These are phyloP conservation scores for Mortierella sp. DNA, from an alignment of 371 early-diverging fungal species.

Conservation along the genomic window DNA sequence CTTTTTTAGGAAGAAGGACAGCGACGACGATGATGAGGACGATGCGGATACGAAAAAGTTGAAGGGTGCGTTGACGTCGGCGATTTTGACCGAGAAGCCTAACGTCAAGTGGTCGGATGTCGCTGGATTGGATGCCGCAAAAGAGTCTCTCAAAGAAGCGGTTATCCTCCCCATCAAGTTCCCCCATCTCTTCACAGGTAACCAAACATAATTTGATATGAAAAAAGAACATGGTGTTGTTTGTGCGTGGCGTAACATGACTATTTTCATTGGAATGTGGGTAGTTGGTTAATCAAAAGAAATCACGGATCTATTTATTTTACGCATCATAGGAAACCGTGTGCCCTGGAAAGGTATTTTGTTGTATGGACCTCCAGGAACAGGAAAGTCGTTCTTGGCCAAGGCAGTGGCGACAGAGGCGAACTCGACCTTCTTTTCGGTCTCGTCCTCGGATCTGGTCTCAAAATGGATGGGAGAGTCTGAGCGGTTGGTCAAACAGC, in stretches of 20 bases:
- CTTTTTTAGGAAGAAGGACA: slow-evolving; percentile 59
- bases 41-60: slow-evolving; percentile 95
- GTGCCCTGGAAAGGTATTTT: slow-evolving; percentile 98
- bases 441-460: slow-evolving; percentile 96
- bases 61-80: slow-evolving; percentile 75
- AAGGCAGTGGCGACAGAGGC: slow-evolving; percentile 98
- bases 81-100: slow-evolving; percentile 95
- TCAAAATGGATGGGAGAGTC: slow-evolving; percentile 99
- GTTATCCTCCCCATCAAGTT: slow-evolving; percentile 98
- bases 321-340: slow-evolving; percentile 75
- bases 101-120: slow-evolving; percentile 98
- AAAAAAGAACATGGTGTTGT: neutral
- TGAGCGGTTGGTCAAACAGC: slow-evolving; percentile 94
- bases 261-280: neutral
- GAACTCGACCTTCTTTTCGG: slow-evolving; percentile 94
- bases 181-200: slow-evolving; percentile 95
- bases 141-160: slow-evolving; percentile 98
- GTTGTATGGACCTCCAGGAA: slow-evolving; percentile 99
- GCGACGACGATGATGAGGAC: slow-evolving; percentile 74
- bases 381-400: slow-evolving; percentile 98
- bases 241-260: neutral
- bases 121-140: slow-evolving; percentile 98
- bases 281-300: neutral
- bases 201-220: neutral
- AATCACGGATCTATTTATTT: neutral